Evolutionary conservation across 208 protist genomes (phyloP), one percentile per base, ranked within the genome.

Genomic region (Endotrypanum monterogeii): DNA sequence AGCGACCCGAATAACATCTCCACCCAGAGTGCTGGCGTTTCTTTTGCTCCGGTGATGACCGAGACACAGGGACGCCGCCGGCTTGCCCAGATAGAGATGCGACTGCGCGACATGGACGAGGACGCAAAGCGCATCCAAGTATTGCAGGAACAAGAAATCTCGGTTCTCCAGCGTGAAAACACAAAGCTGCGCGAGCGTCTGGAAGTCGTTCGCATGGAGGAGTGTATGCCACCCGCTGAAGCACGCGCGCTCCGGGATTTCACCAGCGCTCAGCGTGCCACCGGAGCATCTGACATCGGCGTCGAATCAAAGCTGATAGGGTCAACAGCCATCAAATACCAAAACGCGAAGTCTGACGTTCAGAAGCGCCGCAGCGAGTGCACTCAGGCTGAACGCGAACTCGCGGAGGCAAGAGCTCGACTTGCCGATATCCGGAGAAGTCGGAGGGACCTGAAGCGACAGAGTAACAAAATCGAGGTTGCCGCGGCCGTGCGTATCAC

Each of bases 81-180:
- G 1, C 65, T 93, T 16, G 78, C 86, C 5, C 87, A 93, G 71
- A 78, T 82, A 14, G 90, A 96, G 71, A 79, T 87, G 71, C 80
- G 87, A 4, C 78, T 93, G 58, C 85, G 91, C 16, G 91, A 94
- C 67, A 83, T 84, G 84, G 86, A 97, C 63, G 89, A 93, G 37
- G 85, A 95, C 35, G 79, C 73, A 18, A 83, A 83, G 60, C 87
- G 88, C 18, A 79, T 87, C 54, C 71, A 74, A n/a, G 68, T 69
- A 28, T 81, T 90, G 44, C 91, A 95, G 73, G 79, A 87, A 55
- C 88, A 88, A 37, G 90, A 94, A 79, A 66, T 96, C n/a, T 85
- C 90, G 5, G 67, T 76, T 0, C 77, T 95, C 20, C 62, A 82
- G 41, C 57, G 83, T 25, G 90, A 97, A 50, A 88, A 92, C 50